Conservation (phyloP, 176 grass and related monocot genomes). For the Carex parvula region DNA sequence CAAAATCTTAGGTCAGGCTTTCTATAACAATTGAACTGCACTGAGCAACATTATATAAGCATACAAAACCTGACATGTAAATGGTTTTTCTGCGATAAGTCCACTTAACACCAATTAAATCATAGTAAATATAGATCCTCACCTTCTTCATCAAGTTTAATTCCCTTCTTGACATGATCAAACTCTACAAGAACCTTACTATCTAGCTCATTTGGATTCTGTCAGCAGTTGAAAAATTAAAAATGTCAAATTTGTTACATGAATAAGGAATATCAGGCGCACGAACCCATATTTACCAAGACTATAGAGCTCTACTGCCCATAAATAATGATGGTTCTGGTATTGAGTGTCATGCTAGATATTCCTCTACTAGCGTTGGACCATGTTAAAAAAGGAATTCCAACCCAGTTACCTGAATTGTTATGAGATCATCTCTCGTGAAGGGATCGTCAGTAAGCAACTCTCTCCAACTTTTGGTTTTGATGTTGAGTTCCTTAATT, state of each 20-base stretch:
- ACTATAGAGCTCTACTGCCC: neutral
- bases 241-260: conserved; percentile 17
- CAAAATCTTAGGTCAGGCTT: neutral
- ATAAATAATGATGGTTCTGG: neutral
- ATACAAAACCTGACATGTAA: neutral
- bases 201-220: conserved; percentile 94
- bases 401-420: conserved; percentile 72
- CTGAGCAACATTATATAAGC: neutral
- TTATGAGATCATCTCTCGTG: conserved; percentile 80
- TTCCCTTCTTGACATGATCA: conserved; percentile 87
- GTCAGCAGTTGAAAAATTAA: conserved; percentile 25
- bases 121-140: conserved; percentile 1
- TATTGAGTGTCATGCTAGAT: too few species aligned
- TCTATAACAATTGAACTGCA: neutral
- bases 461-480: conserved; percentile 95
- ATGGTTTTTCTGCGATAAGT: neutral
- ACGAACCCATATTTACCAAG: neutral
- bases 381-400: conserved; percentile 20
- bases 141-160: conserved; percentile 99
- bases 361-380: neutral
- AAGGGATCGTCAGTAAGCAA: conserved; percentile 93
- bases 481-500: conserved; percentile 92
- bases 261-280: neutral
- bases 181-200: conserved; percentile 75
- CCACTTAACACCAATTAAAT: neutral